These are phyloP conservation scores for Torulaspora indica DNA, from an alignment of 805 yeast genomes.

Conservation along the genomic window DNA sequence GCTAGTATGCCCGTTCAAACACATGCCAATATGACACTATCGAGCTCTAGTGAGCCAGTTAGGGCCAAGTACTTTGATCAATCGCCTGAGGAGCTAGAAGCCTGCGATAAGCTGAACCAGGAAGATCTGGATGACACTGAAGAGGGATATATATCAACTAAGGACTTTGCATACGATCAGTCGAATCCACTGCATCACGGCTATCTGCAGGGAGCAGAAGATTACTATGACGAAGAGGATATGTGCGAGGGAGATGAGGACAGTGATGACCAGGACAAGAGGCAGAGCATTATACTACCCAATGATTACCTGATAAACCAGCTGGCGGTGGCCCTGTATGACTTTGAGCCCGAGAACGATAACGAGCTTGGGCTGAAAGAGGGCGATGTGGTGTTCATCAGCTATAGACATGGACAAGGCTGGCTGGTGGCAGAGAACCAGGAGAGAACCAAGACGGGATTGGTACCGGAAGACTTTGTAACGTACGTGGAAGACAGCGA, in stretches of 20 bases:
- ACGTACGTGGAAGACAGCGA: slow-evolving; percentile 39
- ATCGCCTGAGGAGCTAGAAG: slow-evolving; percentile 15
- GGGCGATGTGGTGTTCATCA: slow-evolving; percentile 81
- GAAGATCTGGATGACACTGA: slow-evolving; percentile 11
- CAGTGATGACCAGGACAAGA: slow-evolving; percentile 19
- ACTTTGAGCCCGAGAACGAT: slow-evolving; percentile 89
- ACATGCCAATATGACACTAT: background rate
- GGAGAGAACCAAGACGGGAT: slow-evolving; percentile 53
- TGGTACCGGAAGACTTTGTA: slow-evolving; percentile 94
- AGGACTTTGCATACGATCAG: slow-evolving; percentile 77
- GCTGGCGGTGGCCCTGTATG: slow-evolving; percentile 81
- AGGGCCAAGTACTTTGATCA: slow-evolving; percentile 5
- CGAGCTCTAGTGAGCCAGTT: background rate
- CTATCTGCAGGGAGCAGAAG: slow-evolving; percentile 31
- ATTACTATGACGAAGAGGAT: slow-evolving; percentile 23
- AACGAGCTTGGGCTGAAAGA: slow-evolving; percentile 76
- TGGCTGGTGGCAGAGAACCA: slow-evolving; percentile 86
- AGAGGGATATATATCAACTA: slow-evolving; percentile 46
- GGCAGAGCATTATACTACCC: slow-evolving; percentile 35
- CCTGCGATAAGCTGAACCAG: slow-evolving; percentile 11
- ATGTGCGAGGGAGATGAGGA: slow-evolving; percentile 18
- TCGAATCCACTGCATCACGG: slow-evolving; percentile 72
- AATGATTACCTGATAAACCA: slow-evolving; percentile 40
- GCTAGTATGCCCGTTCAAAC: background rate
- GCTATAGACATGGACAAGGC: slow-evolving; percentile 94